These are phyloP conservation scores for Spathaspora girioi DNA, from an alignment of 805 yeast genomes.

Conservation along the genomic window DNA sequence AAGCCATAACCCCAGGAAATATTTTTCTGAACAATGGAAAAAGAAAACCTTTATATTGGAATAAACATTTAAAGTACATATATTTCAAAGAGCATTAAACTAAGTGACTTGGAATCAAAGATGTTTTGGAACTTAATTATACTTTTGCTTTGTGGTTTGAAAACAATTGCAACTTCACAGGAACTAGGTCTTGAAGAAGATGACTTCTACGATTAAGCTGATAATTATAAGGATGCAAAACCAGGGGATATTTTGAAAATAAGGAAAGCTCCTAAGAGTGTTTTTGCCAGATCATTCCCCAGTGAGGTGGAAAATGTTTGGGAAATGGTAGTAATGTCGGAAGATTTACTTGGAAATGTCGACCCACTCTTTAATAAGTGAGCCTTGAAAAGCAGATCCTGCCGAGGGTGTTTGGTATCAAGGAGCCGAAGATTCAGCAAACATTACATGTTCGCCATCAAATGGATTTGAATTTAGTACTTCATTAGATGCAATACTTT, in stretches of 20 bases:
- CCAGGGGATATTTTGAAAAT: no score
- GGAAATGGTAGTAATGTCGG: constrained; percentile 19
- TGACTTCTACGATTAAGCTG: constrained; percentile 20
- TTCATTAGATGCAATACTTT: constrained; percentile 6
- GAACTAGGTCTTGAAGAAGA: constrained; percentile 14
- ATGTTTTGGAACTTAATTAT: not conserved
- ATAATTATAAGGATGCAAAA: constrained; percentile 14
- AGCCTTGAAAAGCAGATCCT: constrained; percentile 26
- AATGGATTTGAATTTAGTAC: constrained; percentile 17
- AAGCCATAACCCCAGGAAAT: no score
- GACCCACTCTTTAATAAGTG: constrained; percentile 19
- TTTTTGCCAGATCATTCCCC: constrained; percentile 15
- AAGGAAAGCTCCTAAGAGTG: constrained; percentile 16
- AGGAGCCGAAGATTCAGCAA: constrained; percentile 25
- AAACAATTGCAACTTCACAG: not conserved
- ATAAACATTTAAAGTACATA: no score
- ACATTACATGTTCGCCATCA: constrained; percentile 24
- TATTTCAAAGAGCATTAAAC: no score
- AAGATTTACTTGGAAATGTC: constrained; percentile 23
- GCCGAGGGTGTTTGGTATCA: constrained; percentile 25
- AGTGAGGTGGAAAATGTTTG: constrained; percentile 18
- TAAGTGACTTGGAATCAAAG: no score
- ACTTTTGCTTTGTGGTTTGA: not conserved
- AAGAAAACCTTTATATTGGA: no score
- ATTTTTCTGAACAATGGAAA: no score